Evolutionary conservation across 176 grass and related monocot genomes (phyloP), one percentile per base, ranked within the genome.

Genomic region (Elaeis guineensis): DNA sequence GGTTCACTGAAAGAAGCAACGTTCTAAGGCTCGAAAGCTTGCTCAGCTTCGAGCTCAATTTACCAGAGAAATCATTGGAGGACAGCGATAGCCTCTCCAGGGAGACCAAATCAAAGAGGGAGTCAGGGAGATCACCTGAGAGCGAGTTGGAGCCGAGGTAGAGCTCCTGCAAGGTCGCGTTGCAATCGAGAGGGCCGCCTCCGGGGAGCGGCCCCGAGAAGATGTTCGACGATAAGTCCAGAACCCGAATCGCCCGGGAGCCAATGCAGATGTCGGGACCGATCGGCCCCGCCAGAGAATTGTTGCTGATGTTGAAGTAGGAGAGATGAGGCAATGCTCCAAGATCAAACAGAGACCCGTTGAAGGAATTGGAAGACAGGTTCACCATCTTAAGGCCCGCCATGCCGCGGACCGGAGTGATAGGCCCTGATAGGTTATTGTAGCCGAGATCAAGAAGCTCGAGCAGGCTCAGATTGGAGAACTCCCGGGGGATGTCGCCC

Each of bases 271-370:
- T 70, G 72, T 88, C 92, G 8, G 83, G 78, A 14, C 44, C 23
- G 26, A 97, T 51, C 51, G 26, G 0, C 29, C 81, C 92, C 7
- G 65, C 73, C 25, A 91, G 67, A 6, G 84, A 91, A 65, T 97
- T 97, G 72, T 97, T 97, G 79, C 87, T 97, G 65, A 55, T 81
- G 63, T 97, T 87, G 62, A 97, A 72, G 18, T 70, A 49, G 8
- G 50, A 30, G 59, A 95, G 69, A 53, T 8, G 8, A 9, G 63
- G 62, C 51, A 89, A 57, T 17, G 70, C 64, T 26, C 70, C 54
- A 62, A 97, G 75, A 51, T 50, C 64, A 24, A 61, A 23, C 8
- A 85, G 76, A 14, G 81, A 29, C 50, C 78, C 92, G 54, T 8
- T 29, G 69, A 97, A 81, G 5, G 68, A 80, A 70, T 91, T 97